These are phyloP conservation scores for Rosa chinensis DNA, from an alignment of 306 rosid genomes.

Conservation along the genomic window DNA sequence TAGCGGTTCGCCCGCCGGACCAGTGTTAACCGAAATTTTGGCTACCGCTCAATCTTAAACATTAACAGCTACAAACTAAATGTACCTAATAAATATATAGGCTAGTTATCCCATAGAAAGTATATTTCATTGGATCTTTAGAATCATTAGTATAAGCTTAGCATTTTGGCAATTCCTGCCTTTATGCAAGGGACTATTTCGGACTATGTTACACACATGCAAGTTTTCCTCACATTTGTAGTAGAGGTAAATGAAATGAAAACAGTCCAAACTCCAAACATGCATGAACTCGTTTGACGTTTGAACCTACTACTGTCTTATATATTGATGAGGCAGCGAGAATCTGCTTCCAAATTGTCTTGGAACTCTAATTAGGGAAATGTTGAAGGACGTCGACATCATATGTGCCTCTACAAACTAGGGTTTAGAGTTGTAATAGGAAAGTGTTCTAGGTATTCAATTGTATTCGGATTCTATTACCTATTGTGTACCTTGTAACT, in stretches of 20 bases:
- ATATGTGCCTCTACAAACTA: too few species aligned
- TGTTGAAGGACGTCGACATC: too few species aligned
- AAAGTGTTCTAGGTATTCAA: too few species aligned
- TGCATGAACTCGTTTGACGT: background rate
- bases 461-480: too few species aligned
- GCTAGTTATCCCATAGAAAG: background rate
- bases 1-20: too few species aligned
- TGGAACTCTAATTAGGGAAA: background rate
- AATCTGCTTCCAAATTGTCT: constrained; percentile 2
- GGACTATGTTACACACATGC: too few species aligned
- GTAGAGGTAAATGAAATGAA: background rate
- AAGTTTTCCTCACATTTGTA: background rate
- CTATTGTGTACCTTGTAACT: too few species aligned
- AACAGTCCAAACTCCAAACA: background rate
- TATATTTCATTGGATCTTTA: background rate
- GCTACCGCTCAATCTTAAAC: too few species aligned
- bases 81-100: background rate
- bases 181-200: background rate
- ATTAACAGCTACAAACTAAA: background rate
- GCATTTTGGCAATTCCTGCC: background rate
- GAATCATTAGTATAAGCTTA: background rate
- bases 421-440: too few species aligned
- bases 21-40: too few species aligned
- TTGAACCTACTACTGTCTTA: background rate
- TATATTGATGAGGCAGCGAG: background rate